phyloP scores from a whole-genome alignment of 108 stramenopile species.

The Asterionellopsis glacialis region DNA sequence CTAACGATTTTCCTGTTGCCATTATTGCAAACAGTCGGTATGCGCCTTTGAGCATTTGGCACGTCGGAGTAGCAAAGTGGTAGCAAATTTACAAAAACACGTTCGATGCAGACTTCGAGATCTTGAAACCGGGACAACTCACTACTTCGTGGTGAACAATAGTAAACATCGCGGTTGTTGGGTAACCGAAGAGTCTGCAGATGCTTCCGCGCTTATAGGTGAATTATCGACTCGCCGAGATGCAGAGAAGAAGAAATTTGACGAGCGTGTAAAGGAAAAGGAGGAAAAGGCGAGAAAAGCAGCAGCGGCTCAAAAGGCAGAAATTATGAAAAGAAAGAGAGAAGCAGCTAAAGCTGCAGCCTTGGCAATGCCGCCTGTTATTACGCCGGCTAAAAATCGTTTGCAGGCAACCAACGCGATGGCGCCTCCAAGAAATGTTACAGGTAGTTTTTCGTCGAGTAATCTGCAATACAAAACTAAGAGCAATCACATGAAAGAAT shows the following conservation, averaged over 20 bases:
- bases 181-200: conserved; percentile 24
- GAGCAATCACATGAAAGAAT: neutral
- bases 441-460: too few species aligned
- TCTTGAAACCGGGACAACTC: conserved; percentile 37
- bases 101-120: conserved; percentile 39
- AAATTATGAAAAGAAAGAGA: neutral
- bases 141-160: conserved; percentile 53
- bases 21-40: neutral
- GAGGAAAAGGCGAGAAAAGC: conserved; percentile 3
- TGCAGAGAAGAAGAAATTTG: conserved; percentile 4
- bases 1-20: conserved; percentile 1
- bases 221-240: neutral
- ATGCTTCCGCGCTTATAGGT: neutral
- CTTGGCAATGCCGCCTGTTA: too few species aligned
- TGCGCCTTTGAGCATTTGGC: conserved; percentile 21
- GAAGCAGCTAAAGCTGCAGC: neutral
- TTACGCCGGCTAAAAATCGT: neutral
- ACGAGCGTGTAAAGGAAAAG: neutral
- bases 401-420: neutral
- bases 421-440: too few species aligned
- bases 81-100: conserved; percentile 25
- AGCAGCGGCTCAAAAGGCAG: neutral
- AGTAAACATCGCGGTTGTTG: conserved; percentile 44
- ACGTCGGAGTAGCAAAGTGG: conserved; percentile 22
- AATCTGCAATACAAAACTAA: neutral